Base-by-base conservation (phyloP, 257 asterid species). In the Linaria vulgaris region DNA sequence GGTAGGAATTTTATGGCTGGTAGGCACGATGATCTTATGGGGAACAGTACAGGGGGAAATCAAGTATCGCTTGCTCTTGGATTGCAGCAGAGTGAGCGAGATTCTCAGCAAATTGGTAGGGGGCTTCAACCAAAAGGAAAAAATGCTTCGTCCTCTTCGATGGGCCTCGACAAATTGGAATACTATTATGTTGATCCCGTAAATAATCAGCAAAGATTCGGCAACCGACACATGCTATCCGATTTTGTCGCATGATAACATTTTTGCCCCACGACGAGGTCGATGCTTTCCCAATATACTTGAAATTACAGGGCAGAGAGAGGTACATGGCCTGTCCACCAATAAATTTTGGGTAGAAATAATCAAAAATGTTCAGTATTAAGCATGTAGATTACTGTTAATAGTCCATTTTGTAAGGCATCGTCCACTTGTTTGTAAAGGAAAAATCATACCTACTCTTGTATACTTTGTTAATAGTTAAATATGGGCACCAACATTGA, bases 61-160 rank as follows among this genome's bases (percentile, higher is more conserved):
- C 85, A 72, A 60, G 83, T 85, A 12, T 82, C 94, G 5, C 87
- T 85, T 25, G 87, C 88, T 9, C 80, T 85, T 1, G 87, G 87
- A 20, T 63, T 82, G 70, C 80, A 72, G 61, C 71, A 74, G 38
- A 52, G 69, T 34, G 75, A 74, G 66, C 61, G 70, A 34, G 82
- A 69, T 30, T 39, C 63, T 46, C 69, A 59, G 49, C 57, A 74
- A 19, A 34, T 62, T 43, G 55, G 61, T 23, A 74, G 72, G 45
- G 68, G 66, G 51, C 53, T 64, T 17, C 73, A 62, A 51, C 46
- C 67, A 19, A 70, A 57, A 16, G 77, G 53, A 41, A 74, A 70
- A 14, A 75, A 72, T 20, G 71, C 60, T 22, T 56, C 68, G 10
- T 61, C 68, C 66, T 56, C 76, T 38, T 72, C 82, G 17, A 50